phyloP scores from a whole-genome alignment of 805 yeast genomes.

The Starmerella tilneyi region DNA sequence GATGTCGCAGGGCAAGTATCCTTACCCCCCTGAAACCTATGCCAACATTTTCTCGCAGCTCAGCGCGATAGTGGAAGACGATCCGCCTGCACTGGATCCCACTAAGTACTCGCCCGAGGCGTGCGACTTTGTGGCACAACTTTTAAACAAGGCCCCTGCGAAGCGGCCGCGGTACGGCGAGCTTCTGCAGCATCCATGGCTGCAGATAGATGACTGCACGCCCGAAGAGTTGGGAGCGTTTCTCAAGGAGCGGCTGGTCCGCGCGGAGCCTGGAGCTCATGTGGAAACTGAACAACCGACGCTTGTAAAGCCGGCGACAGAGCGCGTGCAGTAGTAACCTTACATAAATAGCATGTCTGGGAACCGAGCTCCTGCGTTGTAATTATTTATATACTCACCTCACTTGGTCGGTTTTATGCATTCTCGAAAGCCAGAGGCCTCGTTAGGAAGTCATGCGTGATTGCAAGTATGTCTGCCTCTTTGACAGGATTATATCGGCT shows the following conservation, averaged over 20 bases:
- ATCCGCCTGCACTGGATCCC: slow-evolving; percentile 68
- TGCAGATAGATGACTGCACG: slow-evolving; percentile 36
- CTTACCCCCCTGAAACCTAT: slow-evolving; percentile 92
- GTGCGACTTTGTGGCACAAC: slow-evolving; percentile 59
- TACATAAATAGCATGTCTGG: slow-evolving; percentile 1
- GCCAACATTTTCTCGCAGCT: slow-evolving; percentile 84
- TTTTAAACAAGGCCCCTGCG: slow-evolving; percentile 67
- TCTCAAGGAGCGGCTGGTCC: slow-evolving; percentile 26
- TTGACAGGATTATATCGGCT: no score
- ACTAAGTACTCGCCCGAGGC: slow-evolving; percentile 63
- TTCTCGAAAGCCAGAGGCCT: no score
- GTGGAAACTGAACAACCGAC: slow-evolving; percentile 8
- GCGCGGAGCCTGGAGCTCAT: slow-evolving; percentile 7
- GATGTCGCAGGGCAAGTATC: slow-evolving; percentile 82
- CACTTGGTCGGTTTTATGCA: no score
- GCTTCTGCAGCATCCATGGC: slow-evolving; percentile 77
- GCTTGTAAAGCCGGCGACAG: not conserved
- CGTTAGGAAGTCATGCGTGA: no score
- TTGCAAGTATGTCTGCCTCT: no score
- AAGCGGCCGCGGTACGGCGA: slow-evolving; percentile 71
- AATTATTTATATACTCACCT: not conserved
- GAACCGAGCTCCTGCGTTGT: slow-evolving; percentile 2
- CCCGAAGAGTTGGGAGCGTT: slow-evolving; percentile 34
- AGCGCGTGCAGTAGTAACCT: not conserved
- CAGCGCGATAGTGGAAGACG: slow-evolving; percentile 93